phyloP scores from a whole-genome alignment of 208 protist genomes.

The Acanthamoeba triangularis region DNA sequence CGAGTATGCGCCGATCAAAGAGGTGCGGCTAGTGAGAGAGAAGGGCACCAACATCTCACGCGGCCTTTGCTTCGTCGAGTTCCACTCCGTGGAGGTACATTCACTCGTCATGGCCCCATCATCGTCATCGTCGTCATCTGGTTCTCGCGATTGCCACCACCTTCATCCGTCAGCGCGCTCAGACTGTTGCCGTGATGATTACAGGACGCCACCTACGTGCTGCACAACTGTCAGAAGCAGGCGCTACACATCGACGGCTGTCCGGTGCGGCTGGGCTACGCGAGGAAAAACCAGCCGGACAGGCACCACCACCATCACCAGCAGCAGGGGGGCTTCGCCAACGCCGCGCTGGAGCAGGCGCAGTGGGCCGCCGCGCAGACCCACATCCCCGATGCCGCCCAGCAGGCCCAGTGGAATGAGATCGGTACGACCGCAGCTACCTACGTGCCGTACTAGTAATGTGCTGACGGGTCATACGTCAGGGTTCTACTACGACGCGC shows the following conservation, averaged over 20 bases:
- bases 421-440: background rate
- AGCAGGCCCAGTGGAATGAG: slow-evolving; percentile 18
- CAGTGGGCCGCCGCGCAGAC: slow-evolving; percentile 40
- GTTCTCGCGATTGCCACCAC: no score
- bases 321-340: background rate
- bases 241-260: slow-evolving; percentile 36
- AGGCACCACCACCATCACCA: background rate
- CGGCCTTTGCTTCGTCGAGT: slow-evolving; percentile 70
- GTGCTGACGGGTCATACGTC: background rate
- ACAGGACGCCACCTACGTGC: slow-evolving; percentile 54
- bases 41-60: slow-evolving; percentile 67
- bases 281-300: background rate
- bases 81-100: slow-evolving; percentile 25
- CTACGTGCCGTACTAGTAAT: background rate
- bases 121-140: background rate
- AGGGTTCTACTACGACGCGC: slow-evolving; percentile 34
- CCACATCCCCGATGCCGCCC: background rate
- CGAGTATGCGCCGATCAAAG: slow-evolving; percentile 24
- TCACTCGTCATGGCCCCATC: background rate
- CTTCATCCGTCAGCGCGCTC: no score
- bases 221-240: background rate
- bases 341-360: slow-evolving; percentile 60
- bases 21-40: slow-evolving; percentile 50
- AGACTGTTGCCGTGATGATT: background rate
- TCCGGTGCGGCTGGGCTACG: slow-evolving; percentile 32